Evolutionary conservation across 129 eudicot genomes (phyloP).

Genomic region (Pseudognaphalium luteoalbum): DNA sequence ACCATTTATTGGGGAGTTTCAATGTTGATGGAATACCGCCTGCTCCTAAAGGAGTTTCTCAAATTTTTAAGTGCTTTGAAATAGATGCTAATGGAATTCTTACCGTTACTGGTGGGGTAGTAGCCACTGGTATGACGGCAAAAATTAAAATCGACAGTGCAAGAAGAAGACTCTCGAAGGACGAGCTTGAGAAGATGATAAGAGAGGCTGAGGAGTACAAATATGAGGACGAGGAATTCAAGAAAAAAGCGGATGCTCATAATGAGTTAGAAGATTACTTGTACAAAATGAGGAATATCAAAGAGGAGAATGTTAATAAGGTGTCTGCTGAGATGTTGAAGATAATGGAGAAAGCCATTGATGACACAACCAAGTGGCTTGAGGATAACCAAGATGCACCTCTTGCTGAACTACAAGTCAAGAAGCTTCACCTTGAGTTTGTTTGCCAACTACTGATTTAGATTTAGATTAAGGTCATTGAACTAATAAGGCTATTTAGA

Average conservation of each 20-base stretch:
- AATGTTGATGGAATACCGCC: not conserved
- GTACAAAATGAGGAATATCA: not conserved
- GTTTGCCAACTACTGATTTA: not conserved
- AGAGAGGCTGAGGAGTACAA: not conserved
- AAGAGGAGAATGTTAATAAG: not conserved
- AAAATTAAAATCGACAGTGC: not conserved
- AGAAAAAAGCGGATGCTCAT: not conserved
- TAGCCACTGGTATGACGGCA: not conserved
- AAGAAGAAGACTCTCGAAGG: not conserved
- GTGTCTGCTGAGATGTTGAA: not conserved
- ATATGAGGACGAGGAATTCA: not conserved
- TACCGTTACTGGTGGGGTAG: not conserved
- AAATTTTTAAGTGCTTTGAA: not conserved
- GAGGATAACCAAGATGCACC: slow-evolving; percentile 9
- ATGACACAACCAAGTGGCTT: slow-evolving; percentile 3
- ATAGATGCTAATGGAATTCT: not conserved
- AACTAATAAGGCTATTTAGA: not conserved
- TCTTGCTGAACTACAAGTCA: slow-evolving; percentile 8
- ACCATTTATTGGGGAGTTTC: not conserved
- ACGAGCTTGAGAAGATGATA: not conserved
- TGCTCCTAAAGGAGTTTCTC: not conserved
- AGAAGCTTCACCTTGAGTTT: not conserved
- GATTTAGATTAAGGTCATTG: not conserved
- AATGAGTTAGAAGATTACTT: not conserved
- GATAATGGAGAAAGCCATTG: slow-evolving; percentile 2